These are phyloP conservation scores for Magnusiomyces tetraspermus DNA, from an alignment of 1,139 yeast genomes.

Conservation along the genomic window DNA sequence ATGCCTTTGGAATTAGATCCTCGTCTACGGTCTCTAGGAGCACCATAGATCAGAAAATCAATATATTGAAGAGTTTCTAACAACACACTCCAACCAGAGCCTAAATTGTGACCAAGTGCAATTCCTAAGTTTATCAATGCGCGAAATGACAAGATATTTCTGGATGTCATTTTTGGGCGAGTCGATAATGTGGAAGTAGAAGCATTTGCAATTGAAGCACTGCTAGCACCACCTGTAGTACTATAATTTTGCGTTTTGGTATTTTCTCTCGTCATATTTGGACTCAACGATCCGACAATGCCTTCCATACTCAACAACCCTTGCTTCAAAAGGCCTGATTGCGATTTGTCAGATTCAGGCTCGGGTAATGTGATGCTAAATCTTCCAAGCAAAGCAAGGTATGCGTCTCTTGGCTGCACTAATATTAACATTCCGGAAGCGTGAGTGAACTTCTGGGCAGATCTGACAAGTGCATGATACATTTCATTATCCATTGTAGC, in stretches of 20 bases:
- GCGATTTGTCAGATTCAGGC: constrained; percentile 22
- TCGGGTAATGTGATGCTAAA: constrained; percentile 40
- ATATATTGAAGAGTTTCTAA: constrained; percentile 53
- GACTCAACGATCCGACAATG: constrained; percentile 49
- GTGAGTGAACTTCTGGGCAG: constrained; percentile 73
- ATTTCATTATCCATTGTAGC: constrained; percentile 60
- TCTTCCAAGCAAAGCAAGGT: constrained; percentile 48
- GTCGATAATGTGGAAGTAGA: neutral
- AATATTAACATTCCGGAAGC: constrained; percentile 68
- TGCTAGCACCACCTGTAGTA: neutral
- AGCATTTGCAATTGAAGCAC: constrained; percentile 3
- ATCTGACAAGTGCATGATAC: constrained; percentile 53
- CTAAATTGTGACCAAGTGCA: constrained; percentile 65
- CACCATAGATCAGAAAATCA: constrained; percentile 51
- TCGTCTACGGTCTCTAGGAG: constrained; percentile 13
- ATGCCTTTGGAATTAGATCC: constrained; percentile 10
- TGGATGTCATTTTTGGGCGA: constrained; percentile 33
- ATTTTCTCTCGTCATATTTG: constrained; percentile 25
- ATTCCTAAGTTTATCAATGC: constrained; percentile 69
- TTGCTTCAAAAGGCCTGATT: constrained; percentile 10
- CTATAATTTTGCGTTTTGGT: constrained; percentile 7
- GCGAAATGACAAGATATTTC: constrained; percentile 67
- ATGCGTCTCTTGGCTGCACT: constrained; percentile 47
- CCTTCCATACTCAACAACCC: constrained; percentile 51
- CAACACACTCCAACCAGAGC: constrained; percentile 58